A percentile compares a stretch with the other conserved stretches of the same genome.
phyloP scores from a whole-genome alignment of 2,329 filamentous ascomycete species.

The Colletotrichum acutatum region DNA sequence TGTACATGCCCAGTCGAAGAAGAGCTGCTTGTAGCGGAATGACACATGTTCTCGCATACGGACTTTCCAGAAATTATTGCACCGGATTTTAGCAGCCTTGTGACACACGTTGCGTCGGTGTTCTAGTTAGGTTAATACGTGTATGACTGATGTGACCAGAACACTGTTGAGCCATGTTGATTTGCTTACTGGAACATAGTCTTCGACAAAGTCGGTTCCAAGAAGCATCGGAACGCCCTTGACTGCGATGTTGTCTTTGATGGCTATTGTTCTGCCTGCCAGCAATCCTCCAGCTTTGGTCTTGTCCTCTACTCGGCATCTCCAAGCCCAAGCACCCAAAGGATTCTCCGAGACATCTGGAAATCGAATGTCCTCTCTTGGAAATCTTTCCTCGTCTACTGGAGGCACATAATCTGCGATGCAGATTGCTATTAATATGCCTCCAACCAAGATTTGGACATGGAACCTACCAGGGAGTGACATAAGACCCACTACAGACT shows the following conservation, averaged over 20 bases:
- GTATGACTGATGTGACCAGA: too few relatives aligned
- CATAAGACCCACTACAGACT: constrained; percentile 7
- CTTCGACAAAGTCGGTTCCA: constrained; percentile 17
- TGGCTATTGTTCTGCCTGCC: constrained; percentile 35
- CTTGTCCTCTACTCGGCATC: constrained; percentile 40
- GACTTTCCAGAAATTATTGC: constrained; percentile 41
- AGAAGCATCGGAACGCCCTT: constrained; percentile 23
- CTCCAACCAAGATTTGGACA: too few relatives aligned
- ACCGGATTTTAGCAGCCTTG: constrained; percentile 39
- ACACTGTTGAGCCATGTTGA: rapidly evolving
- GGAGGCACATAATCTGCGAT: constrained; percentile 3
- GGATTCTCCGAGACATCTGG: constrained; percentile 42
- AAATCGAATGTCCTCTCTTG: neutral
- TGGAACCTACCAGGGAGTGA: constrained; percentile 5
- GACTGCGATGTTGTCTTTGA: constrained; percentile 46
- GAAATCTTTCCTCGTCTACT: neutral
- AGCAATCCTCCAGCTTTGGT: constrained; percentile 29
- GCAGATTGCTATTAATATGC: neutral
- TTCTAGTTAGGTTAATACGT: neutral
- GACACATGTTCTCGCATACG: constrained; percentile 45
- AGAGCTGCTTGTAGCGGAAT: constrained; percentile 42
- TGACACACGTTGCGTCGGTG: constrained; percentile 17
- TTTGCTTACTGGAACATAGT: neutral
- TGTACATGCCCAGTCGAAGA: constrained; percentile 44
- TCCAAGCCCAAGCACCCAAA: constrained; percentile 48